A percentile compares a stretch with the other conserved stretches of the same genome.
Conservation (phyloP, 257 asterid genomes). For the Penstemon eatonii region DNA sequence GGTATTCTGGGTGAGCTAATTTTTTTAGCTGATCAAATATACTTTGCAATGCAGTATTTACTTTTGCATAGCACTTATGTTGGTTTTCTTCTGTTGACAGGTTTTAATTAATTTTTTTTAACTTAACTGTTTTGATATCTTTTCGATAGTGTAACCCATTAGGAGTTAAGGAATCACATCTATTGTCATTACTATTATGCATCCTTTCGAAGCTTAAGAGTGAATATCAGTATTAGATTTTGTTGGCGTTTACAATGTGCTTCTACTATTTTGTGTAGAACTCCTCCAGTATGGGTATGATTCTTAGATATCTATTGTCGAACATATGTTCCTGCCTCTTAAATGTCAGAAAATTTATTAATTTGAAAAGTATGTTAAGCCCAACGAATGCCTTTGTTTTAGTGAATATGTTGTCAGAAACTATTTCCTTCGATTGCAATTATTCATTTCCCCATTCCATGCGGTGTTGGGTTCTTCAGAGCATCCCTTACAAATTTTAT, state of each 20-base stretch:
- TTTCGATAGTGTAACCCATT: conserved; percentile 13
- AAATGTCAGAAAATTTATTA: conserved; percentile 3
- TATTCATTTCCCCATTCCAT: conserved; percentile 29
- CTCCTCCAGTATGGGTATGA: background rate
- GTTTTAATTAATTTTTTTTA: background rate
- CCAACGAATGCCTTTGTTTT: background rate
- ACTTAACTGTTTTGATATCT: background rate
- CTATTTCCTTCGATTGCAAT: conserved; percentile 13
- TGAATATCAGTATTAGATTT: conserved; percentile 6
- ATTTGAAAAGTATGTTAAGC: background rate
- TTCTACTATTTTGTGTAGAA: conserved; percentile 1
- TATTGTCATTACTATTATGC: conserved; percentile 3
- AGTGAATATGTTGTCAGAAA: background rate
- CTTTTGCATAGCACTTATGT: background rate
- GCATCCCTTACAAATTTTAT: conserved; percentile 70
- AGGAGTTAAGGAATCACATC: conserved; percentile 16
- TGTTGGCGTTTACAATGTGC: background rate
- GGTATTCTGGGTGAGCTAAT: conserved; percentile 76
- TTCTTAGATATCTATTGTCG: background rate
- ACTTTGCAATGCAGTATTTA: background rate
- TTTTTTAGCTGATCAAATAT: conserved; percentile 15
- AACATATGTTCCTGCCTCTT: conserved; percentile 2
- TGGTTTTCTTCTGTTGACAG: conserved; percentile 3
- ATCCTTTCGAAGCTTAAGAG: background rate
- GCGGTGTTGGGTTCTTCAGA: conserved; percentile 91